Base-by-base conservation (phyloP, 768 basidiomycete species). In the Mycena metata region DNA sequence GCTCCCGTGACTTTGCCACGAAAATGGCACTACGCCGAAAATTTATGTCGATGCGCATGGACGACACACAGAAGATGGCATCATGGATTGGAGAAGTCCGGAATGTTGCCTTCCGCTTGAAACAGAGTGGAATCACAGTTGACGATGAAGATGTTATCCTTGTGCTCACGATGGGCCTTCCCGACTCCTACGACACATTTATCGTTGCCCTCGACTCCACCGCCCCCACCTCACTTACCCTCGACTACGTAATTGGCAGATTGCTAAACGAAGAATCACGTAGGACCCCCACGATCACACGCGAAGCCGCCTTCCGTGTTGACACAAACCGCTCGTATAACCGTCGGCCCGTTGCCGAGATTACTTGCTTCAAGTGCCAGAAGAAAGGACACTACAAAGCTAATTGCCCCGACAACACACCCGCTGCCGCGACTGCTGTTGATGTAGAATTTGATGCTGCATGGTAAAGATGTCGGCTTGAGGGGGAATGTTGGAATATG, bases 21-120 rank as follows among this genome's bases (percentile, higher is more conserved):
- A 64, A 66, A 23, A 49, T 77, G 41, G 60, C 73, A 24, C 68
- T 73, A 17, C 61, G 62, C 23, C 63, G 73, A 7, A 21, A 49
- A 17, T 77, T 78, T 57, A 67, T 69, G 42, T 68, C 21, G 45
- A 72, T 74, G 71, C 26, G 35, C 30, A 78, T 71, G 73, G 36
- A 55, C 11, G 21, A 50, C 16, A 51, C 64, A 6, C 64, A 73
- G 62, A 24, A 67, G 24, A 77, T 79, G 75, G 21, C 64, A 16
- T 33, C 71, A 9, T 79, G 78, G 76, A 75, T 78, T 54, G 70
- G 67, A 23, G 66, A 74, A 13, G 75, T 78, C 36, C 60, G 61
- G 15, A 45, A 60, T 24, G 59, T 56, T 11, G 74, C 66, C 15
- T 73, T 72, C 72, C 42, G 58, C 15, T 61, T 77, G 55, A 24